A percentile compares a stretch with the other conserved stretches of the same genome.
phyloP scores from a whole-genome alignment of 176 grass and related monocot species.

The Carex cristatella region DNA sequence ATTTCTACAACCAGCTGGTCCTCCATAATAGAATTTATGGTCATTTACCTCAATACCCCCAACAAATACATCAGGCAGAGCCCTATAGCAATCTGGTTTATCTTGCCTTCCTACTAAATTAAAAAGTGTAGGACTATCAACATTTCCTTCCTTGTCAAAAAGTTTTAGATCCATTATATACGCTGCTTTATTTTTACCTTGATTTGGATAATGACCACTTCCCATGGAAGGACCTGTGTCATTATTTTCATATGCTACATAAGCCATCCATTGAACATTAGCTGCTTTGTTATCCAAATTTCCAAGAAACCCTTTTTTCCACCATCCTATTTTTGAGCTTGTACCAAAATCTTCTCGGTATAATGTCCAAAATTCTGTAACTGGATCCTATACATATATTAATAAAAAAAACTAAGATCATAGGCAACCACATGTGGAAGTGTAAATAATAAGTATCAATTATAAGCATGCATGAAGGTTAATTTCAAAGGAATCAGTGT shows the following conservation, averaged over 20 bases:
- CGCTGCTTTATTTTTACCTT: not conserved
- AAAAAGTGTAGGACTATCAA: not conserved
- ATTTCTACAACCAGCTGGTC: not conserved
- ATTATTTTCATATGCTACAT: not conserved
- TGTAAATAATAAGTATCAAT: too few species aligned
- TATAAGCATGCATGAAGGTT: too few species aligned
- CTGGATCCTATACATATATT: not conserved
- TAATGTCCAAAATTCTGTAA: not conserved
- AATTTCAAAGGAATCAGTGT: not conserved
- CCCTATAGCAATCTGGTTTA: not conserved
- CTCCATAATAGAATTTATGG: not conserved
- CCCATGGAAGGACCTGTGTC: not conserved
- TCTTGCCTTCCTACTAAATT: not conserved
- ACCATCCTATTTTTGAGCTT: not conserved
- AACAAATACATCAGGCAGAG: not conserved
- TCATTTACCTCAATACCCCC: not conserved
- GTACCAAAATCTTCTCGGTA: not conserved
- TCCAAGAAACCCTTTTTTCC: not conserved
- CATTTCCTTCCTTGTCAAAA: not conserved
- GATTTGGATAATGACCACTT: not conserved
- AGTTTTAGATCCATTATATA: not conserved
- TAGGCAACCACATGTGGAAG: not conserved
- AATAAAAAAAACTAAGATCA: not conserved
- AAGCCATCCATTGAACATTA: not conserved
- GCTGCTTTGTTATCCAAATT: not conserved